Evolutionary conservation across 768 basidiomycete genomes (phyloP), one percentile per base, ranked within the genome.

Genomic region (Leccinum incarnatum): DNA sequence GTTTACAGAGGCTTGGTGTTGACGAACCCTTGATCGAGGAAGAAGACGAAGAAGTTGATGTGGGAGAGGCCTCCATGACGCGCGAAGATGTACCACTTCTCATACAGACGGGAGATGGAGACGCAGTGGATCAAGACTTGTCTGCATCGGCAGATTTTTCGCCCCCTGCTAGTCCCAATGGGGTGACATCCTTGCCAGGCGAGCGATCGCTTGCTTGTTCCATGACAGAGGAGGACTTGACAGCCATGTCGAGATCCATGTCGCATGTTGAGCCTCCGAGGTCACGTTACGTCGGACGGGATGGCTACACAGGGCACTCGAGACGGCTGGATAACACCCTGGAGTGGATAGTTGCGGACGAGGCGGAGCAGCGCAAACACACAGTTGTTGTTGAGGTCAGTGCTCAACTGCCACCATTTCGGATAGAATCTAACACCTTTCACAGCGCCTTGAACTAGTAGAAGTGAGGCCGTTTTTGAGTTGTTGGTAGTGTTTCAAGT

Each of bases 361-460:
- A 74, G 9, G 64, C 66, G 8, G 78, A 77, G 50, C 71, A 73
- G 32, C 77, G 74, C 57, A 88, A 84, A 65, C 78, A 80, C 48
- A 82, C 75, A 9, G 89, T 88, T 27, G 79, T 93, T 56, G 81
- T 85, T 12, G 91, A 93, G 82, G 91, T 92, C 54, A 46, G 81
- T 62, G 25, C 46, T 49, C 25, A 27, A 29, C 1, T 8, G 11
- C 19, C 53, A 40, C 51, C 25, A 32, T 21, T 7, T 36, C 10
- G 5, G 32, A 59, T 27, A 6, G 14, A n/a, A 59, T 30, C 59
- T 60, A 30, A 65, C 29, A 29, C 45, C 14, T 34, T 48, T 15
- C 27, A 3, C 64, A 93, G 91, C 87, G 91, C 21, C 73, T 92
- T 64, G 91, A 93, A 72, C 86, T 79, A 47, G 79, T 92, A 23